phyloP scores from a whole-genome alignment of 2,329 filamentous ascomycete species.

The Simplicillium sp. region DNA sequence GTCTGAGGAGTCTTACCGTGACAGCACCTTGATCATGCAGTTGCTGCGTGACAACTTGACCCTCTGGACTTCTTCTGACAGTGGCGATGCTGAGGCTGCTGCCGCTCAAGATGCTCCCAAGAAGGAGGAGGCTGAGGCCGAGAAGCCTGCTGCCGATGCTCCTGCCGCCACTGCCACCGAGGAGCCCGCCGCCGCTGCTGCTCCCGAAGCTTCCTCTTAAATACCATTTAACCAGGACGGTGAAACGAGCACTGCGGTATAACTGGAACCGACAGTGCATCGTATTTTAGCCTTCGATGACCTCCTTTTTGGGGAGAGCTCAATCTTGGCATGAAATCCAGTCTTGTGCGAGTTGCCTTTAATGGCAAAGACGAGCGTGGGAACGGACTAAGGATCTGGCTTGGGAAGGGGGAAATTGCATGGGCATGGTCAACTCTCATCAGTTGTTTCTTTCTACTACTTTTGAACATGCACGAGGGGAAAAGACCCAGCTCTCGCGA shows the following conservation, averaged over 20 bases:
- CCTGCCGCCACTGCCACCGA: constrained; percentile 33
- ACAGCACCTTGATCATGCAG: constrained; percentile 99
- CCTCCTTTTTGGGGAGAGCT: constrained; percentile 7
- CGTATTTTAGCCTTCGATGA: constrained; percentile 11
- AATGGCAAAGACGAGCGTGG: constrained; percentile 20
- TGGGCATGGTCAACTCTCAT: constrained; percentile 22
- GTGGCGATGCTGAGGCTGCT: constrained; percentile 63
- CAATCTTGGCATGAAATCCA: constrained; percentile 7
- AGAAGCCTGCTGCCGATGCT: constrained; percentile 29
- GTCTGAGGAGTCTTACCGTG: constrained; percentile 96
- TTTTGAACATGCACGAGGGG: not conserved
- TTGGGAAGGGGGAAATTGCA: constrained; percentile 27
- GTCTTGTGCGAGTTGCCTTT: constrained; percentile 25
- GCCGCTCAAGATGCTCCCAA: constrained; percentile 43
- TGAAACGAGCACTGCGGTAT: too few species aligned
- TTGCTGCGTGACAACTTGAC: constrained; percentile 96
- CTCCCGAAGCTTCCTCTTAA: constrained; percentile 34
- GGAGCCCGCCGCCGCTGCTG: constrained; percentile 33
- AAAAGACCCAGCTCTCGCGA: too few species aligned
- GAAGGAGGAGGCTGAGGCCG: constrained; percentile 50
- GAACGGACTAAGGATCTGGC: constrained; percentile 23
- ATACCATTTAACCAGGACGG: too few species aligned
- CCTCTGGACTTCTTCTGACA: constrained; percentile 94
- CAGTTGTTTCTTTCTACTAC: constrained; percentile 14
- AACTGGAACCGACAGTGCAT: too few species aligned